These are phyloP conservation scores for Luzula sylvatica DNA, from an alignment of 176 grass and related monocot species.

Conservation along the genomic window DNA sequence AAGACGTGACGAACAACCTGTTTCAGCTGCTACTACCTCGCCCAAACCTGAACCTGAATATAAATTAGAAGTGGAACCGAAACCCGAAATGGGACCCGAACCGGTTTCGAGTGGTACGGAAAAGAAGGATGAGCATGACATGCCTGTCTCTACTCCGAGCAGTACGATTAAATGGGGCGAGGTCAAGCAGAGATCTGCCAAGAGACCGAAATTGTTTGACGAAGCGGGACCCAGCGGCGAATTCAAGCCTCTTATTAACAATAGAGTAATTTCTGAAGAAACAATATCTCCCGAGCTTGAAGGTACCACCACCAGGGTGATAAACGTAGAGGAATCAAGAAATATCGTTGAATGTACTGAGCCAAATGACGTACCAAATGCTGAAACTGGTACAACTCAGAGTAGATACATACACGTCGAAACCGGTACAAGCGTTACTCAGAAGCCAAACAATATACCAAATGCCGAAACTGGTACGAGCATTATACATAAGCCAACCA, in stretches of 20 bases:
- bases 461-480: background rate
- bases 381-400: background rate
- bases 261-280: too few species aligned
- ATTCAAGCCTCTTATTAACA: background rate
- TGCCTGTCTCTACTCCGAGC: conserved; percentile 16
- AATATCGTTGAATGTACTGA: conserved; percentile 1
- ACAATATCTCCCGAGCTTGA: background rate
- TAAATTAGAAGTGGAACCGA: conserved; percentile 6
- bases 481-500: too few species aligned
- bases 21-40: conserved; percentile 11
- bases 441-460: background rate
- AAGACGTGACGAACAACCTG: conserved; percentile 23
- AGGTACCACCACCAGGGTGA: background rate
- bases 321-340: conserved; percentile 3
- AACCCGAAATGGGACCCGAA: conserved; percentile 20
- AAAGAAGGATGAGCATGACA: conserved; percentile 22
- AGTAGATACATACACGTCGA: too few species aligned
- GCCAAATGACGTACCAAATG: background rate
- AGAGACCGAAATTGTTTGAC: conserved; percentile 33
- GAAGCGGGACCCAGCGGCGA: background rate
- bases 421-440: too few species aligned
- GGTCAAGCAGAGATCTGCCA: conserved; percentile 79
- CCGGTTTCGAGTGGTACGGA: conserved; percentile 13
- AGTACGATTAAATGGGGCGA: conserved; percentile 82
- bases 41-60: conserved; percentile 19